Base-by-base conservation (phyloP, 2,329 filamentous ascomycete genomes). In the Pseudocercospora fijiensis region DNA sequence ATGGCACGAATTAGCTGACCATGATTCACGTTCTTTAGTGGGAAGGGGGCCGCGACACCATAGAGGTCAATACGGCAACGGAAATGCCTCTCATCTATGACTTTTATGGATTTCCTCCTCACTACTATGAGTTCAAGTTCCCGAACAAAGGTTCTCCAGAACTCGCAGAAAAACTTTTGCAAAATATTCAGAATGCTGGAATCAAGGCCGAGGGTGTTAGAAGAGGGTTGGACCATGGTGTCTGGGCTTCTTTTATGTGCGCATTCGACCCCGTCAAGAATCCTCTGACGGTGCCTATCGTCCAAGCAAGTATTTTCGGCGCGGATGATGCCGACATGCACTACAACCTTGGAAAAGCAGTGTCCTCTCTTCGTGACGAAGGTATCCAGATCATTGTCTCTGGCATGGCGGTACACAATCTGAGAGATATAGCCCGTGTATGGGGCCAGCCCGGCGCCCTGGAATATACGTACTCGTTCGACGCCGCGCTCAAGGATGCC, bases 171-270 rank as follows among this genome's bases (percentile, higher is more conserved):
- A 82, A 82, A 58, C 81, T 91, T 60, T 81, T 90, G 37, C 73
- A 77, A 16, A 75, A 84, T 57, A 78, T 91, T 5, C 76, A 78
- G 3, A 74, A 81, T 4, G 83, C 85, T 0, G 86, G 86, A 0
- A 89, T 92, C 70, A 79, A 84, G 59, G 83, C 85, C 1, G 78
- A 85, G 65, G 83, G 83, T 1, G 83, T 87, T 0, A 82, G 84
- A 52, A 80, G 89, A 45, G 90, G 89, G 0, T 79, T 91, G 0
- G 90, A 92, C 71, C 90, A 92, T 72, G 90, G 90, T 20, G 88
- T 92, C 24, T 92, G 88, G 82, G 87, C 85, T 0, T 85, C 85
- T 10, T 91, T 92, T 74, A 85, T 85, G 1, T 88, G 90, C 67
- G 75, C 75, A 5, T 78, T 79, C 66, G 66, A 76, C 57, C 76